These are phyloP conservation scores for Monascus ruber DNA, from an alignment of 2,329 filamentous ascomycete species.

Conservation along the genomic window DNA sequence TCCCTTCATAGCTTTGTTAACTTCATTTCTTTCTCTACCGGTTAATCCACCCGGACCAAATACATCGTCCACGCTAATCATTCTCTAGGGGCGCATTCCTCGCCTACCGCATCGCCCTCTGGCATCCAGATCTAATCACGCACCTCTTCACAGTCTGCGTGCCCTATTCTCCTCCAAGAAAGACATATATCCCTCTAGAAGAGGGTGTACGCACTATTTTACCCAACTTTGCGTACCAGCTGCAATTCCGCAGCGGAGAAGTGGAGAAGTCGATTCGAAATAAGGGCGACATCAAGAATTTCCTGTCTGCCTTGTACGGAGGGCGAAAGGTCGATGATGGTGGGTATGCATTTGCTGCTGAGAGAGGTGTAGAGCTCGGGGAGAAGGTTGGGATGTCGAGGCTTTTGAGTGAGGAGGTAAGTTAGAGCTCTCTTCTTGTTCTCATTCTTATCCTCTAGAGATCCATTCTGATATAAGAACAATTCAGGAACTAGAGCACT, in stretches of 20 bases:
- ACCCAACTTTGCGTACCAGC: conserved; percentile 71
- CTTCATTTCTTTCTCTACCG: no score
- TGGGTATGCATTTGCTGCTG: conserved; percentile 46
- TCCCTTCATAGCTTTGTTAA: no score
- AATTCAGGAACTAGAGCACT: conserved; percentile 57
- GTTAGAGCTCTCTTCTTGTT: conserved; percentile 4
- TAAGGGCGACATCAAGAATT: conserved; percentile 53
- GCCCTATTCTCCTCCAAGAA: conserved; percentile 51
- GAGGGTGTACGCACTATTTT: conserved; percentile 45
- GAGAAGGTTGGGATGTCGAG: conserved; percentile 45
- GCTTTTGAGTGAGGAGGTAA: conserved; percentile 51
- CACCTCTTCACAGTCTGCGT: conserved; percentile 74
- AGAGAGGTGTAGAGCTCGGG: conserved; percentile 53
- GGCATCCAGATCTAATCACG: conserved; percentile 59
- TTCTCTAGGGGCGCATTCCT: conserved; percentile 56
- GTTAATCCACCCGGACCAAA: no score
- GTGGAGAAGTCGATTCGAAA: conserved; percentile 49
- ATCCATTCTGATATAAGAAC: no score
- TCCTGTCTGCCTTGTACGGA: conserved; percentile 62
- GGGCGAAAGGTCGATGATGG: conserved; percentile 44
- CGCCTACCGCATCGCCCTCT: conserved; percentile 63
- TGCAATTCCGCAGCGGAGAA: conserved; percentile 62
- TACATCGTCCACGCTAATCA: not conserved
- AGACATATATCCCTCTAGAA: conserved; percentile 45
- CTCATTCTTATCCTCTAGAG: no score